Evolutionary conservation across 2,329 filamentous ascomycete genomes (phyloP), one percentile per base, ranked within the genome.

Genomic region (Botrytis aclada): DNA sequence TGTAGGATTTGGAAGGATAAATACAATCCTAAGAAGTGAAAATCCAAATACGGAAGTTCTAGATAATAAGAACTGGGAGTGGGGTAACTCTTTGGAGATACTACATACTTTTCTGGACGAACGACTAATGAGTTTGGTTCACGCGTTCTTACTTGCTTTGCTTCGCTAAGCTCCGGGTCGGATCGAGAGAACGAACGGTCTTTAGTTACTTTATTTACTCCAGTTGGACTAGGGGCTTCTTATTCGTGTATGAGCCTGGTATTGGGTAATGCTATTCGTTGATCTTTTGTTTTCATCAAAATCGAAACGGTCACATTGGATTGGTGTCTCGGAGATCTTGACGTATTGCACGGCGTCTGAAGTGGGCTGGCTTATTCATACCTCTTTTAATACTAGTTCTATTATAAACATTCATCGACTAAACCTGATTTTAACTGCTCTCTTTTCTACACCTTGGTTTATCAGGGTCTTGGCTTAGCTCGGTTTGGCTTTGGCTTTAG

Each of bases 1-100:
- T 67, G 70, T 73, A 84, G 84, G 95, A 98, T 98, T 81, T 98
- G 95, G 94, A 98, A 98, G 82, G 94, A 97, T 75, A 98, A 98
- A 84, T 98, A 98, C 84, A 88, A 88, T 79, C 73, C 76, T 39
- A 78, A 77, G 75, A 78, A 77, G 70, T 78, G 70, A 75, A 70
- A 72, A 69, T 62, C 66, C 54, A 61, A 45, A 32, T 69, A 69
- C 34, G 41, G 32, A 58, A 25, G 8, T 61, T 69, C 41, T 64
- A 43, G 51, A 70, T 60, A 70, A 62, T 70, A 7, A 45, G 32
- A 34, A 70, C 16, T 45, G 43, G 43, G 60, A 16, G 20, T 16
- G 43, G 22, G 58, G 63, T 10, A 39, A 37, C 34, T 63, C 37
- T 32, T 47, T 70, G 29, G 29, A n/a, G 54, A 69, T 18, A 45